These are phyloP conservation scores for Citrus reticulata DNA, from an alignment of 345 rosid genomes.

Conservation along the genomic window DNA sequence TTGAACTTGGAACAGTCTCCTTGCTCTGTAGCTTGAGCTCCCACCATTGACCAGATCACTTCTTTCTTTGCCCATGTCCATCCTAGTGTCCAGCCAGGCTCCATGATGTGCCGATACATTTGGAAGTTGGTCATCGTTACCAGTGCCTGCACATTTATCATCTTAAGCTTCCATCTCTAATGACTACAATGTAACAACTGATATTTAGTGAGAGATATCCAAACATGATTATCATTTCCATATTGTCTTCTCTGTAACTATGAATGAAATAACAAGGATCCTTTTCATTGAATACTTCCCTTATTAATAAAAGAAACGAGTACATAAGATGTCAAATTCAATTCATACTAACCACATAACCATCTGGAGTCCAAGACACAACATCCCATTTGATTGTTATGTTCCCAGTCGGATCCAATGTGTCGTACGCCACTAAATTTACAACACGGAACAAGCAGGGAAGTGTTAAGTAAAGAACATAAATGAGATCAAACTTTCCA, in stretches of 20 bases:
- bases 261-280: background rate
- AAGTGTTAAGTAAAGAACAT: background rate
- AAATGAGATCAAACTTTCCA: background rate
- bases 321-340: background rate
- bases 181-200: background rate
- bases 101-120: constrained; percentile 37
- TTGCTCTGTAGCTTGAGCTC: constrained; percentile 48
- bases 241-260: background rate
- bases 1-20: constrained; percentile 57
- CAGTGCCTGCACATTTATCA: constrained; percentile 30
- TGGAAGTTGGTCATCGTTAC: constrained; percentile 45
- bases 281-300: background rate
- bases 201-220: background rate
- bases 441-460: background rate
- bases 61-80: constrained; percentile 51
- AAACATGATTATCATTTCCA: background rate
- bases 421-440: constrained; percentile 16
- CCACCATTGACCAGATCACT: constrained; percentile 43
- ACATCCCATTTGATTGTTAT: constrained; percentile 30
- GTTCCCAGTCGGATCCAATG: constrained; percentile 27
- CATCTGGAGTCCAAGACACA: constrained; percentile 26
- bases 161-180: background rate
- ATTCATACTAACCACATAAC: constrained; percentile 17
- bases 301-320: no score
- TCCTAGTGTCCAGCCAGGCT: constrained; percentile 45